Conservation (phyloP, 2,329 filamentous ascomycete species). For the Dothistroma septosporum region DNA sequence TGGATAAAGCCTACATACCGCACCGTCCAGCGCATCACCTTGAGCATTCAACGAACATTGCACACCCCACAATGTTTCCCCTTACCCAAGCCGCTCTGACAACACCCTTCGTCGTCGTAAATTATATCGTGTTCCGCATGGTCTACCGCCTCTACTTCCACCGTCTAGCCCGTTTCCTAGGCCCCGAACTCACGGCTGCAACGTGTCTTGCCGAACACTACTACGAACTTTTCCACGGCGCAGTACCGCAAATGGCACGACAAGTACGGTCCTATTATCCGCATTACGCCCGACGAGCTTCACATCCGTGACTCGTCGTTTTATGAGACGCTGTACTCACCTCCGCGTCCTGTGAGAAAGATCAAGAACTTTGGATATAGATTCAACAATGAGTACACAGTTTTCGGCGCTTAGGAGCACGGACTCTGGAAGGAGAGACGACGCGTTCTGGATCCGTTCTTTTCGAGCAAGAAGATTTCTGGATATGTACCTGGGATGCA, state of each 20-base stretch:
- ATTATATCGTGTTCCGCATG: not conserved
- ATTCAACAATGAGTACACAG: not conserved
- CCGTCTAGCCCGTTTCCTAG: constrained; percentile 35
- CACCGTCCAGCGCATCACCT: no score
- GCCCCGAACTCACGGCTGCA: constrained; percentile 34
- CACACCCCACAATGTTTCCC: not conserved
- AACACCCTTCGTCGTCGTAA: not conserved
- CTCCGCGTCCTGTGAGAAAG: constrained; percentile 2
- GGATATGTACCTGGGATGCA: not conserved
- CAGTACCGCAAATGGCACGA: constrained; percentile 7
- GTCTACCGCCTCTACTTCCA: constrained; percentile 32
- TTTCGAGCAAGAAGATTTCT: constrained; percentile 10
- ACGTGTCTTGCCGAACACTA: constrained; percentile 21
- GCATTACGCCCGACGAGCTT: constrained; percentile 16
- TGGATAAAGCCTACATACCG: not conserved
- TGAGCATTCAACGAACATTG: no score
- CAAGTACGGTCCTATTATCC: constrained; percentile 14
- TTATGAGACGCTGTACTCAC: constrained; percentile 9
- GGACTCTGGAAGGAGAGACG: constrained; percentile 11
- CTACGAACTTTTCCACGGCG: constrained; percentile 7
- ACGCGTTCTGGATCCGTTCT: constrained; percentile 10
- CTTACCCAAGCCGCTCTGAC: not conserved
- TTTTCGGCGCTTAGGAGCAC: constrained; percentile 10
- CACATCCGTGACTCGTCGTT: constrained; percentile 9
- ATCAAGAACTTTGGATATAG: constrained; percentile 4